These are phyloP conservation scores for Mortierella sp. DNA, from an alignment of 371 early-diverging fungal genomes.

Conservation along the genomic window DNA sequence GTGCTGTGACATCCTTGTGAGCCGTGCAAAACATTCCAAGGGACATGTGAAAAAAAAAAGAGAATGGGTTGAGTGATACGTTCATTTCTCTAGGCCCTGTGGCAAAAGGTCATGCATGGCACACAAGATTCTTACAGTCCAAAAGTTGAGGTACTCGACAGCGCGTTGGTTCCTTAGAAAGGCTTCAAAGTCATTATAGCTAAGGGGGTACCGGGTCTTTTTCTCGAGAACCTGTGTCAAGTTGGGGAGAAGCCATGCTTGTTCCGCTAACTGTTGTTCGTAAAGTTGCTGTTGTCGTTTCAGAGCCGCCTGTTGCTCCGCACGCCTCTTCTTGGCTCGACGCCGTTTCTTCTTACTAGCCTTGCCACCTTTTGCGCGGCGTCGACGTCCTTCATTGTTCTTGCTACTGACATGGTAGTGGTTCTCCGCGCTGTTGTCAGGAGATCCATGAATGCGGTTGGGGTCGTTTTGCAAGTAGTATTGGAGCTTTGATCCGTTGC, in stretches of 20 bases:
- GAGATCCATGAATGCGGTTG: slow-evolving; percentile 16
- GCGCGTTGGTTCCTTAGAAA: slow-evolving; percentile 39
- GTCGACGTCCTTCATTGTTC: slow-evolving; percentile 4
- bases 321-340: slow-evolving; percentile 22
- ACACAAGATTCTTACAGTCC: slow-evolving; percentile 28
- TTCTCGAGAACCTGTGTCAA: slow-evolving; percentile 32
- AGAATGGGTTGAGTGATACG: slow-evolving; percentile 9
- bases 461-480: slow-evolving; percentile 39
- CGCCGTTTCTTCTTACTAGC: slow-evolving; percentile 24
- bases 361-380: slow-evolving; percentile 19
- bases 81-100: slow-evolving; percentile 30
- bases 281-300: slow-evolving; percentile 26
- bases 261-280: slow-evolving; percentile 21
- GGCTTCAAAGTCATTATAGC: slow-evolving; percentile 52
- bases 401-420: background rate
- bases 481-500: slow-evolving; percentile 17
- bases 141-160: slow-evolving; percentile 51
- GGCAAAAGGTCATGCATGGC: too few relatives aligned
- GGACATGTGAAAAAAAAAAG: background rate
- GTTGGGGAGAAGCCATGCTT: slow-evolving; percentile 18
- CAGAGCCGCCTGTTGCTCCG: slow-evolving; percentile 19
- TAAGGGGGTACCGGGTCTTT: slow-evolving; percentile 27
- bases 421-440: background rate
- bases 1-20: slow-evolving; percentile 39
- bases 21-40: background rate